Base-by-base conservation (phyloP, 139 green algal genomes). In the Haematococcus lacustris region DNA sequence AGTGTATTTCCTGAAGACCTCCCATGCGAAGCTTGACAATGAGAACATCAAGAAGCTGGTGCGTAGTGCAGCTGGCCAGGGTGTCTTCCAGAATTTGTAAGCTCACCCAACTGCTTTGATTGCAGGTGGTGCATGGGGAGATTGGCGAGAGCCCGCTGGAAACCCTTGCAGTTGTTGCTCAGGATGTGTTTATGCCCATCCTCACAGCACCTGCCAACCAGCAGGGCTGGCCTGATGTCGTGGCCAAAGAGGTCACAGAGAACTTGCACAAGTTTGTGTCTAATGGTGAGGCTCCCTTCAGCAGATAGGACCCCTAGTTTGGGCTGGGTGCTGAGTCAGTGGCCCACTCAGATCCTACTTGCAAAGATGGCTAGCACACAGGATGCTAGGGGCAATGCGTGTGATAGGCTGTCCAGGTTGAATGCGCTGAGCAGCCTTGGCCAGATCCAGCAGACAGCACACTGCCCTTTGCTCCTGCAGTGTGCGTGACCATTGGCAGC, bases 181-280 rank as follows among this genome's bases (percentile, higher is more conserved):
- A 92, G 75, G 85, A 92, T 50, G 88, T 97, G 5, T 94, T 94
- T 74, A 82, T 97, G 82, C 92, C 92, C 1, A 65, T 97, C 39
- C 80, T 97, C 26, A 90, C 73, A 37, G 87, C 83, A 41, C 79
- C 82, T 28, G 78, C 79, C 68, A 95, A 93, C 62, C 90, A 94
- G 81, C 78, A 85, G 66, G 90, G 90, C 21, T 93, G 88, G 87
- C 90, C 91, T 21, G 89, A 94, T 73, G 85, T 95, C 13, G 88
- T 96, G 67, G 82, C 84, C 23, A 89, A 89, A 67, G 88, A 94
- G 74, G 87, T 97, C n/a, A 87, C 86, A 21, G 85, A 95, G 37
- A 91, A 89, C 76, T 65, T 96, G 78, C 89, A 95, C 82, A 92
- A 91, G 68, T 94, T 94, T 75, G 84, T 93, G n/a, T 88, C 87